Conservation (phyloP, 306 rosid genomes). For the Casuarina cunninghamiana region DNA sequence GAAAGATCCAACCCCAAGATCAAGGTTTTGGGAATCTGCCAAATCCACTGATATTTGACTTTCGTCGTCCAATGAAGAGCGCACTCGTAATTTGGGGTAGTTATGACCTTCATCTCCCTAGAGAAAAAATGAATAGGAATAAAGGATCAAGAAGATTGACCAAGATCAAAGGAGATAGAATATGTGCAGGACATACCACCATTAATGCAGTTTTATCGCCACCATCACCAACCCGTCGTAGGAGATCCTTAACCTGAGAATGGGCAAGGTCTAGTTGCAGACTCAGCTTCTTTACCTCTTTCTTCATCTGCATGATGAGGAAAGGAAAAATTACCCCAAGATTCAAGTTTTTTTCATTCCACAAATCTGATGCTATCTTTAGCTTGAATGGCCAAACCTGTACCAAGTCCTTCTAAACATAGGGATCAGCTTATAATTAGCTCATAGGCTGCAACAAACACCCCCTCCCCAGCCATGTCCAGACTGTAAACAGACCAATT, state of each 20-base stretch:
- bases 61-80: slow-evolving; percentile 58
- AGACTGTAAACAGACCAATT: too few species aligned
- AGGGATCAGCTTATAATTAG: background rate
- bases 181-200: slow-evolving; percentile 42
- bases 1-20: slow-evolving; percentile 55
- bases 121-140: slow-evolving; percentile 25
- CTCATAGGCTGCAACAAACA: too few species aligned
- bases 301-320: slow-evolving; percentile 65
- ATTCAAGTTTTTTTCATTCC: slow-evolving; percentile 10
- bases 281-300: slow-evolving; percentile 59
- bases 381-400: too few species aligned
- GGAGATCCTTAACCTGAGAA: slow-evolving; percentile 70
- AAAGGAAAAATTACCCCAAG: slow-evolving; percentile 14
- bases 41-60: slow-evolving; percentile 31
- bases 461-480: too few species aligned
- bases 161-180: slow-evolving; percentile 22
- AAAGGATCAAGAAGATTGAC: slow-evolving; percentile 16
- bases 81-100: slow-evolving; percentile 63
- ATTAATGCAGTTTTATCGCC: slow-evolving; percentile 34
- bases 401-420: background rate
- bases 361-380: background rate
- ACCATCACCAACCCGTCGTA: slow-evolving; percentile 49
- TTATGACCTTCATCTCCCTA: slow-evolving; percentile 55
- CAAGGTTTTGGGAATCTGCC: slow-evolving; percentile 34
- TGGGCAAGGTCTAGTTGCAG: slow-evolving; percentile 73